Base-by-base conservation (phyloP, 192 early-diverging fungal species). In the Chytriomyces hyalinus region DNA sequence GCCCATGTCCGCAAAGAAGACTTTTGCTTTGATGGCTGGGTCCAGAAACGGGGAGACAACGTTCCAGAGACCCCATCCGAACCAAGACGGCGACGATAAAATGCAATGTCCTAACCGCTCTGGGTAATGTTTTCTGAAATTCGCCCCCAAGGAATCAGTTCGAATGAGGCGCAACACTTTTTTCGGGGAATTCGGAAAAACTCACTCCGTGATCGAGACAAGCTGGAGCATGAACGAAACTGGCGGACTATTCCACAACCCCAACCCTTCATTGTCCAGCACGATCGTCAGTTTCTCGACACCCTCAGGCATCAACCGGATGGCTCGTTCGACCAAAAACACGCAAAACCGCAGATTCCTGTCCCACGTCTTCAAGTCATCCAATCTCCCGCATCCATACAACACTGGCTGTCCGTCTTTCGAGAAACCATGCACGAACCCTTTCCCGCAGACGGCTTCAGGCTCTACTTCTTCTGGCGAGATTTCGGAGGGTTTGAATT, bases 21-120 rank as follows among this genome's bases (percentile, higher is more conserved):
- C 90, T 80, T 97, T 98, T 6, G 83, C 80, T 53, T 90, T 90
- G 57, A 95, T 96, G 51, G 96, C 90, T 4, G 94, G 95, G 79
- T 98, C 95, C 64, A 98, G 90, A 70, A 97, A 97, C n/a, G 95
- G 94, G 51, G 90, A 87, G 28, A 98, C 49, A 17, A 82, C 28
- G 47, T 90, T 93, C 80, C 92, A 96, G 75, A 95, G 92, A 7
- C 85, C 89, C 82, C 88, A 90, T 75, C 96, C 92, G 76, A 94
- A 92, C 90, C 91, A 94, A 61, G 92, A 92, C 44, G 94, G 93
- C 82, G 91, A 85, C 48, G 94, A 84, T 36, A 96, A 84, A 50
- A 84, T 72, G 66, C 46, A 44, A 10, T 24, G 47, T 61, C 92
- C 6, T 46, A 94, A 81, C 67, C 92, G 87, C 83, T 97, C 96